Conservation (phyloP, 805 yeast species). For the Candida xiaguanensis region DNA sequence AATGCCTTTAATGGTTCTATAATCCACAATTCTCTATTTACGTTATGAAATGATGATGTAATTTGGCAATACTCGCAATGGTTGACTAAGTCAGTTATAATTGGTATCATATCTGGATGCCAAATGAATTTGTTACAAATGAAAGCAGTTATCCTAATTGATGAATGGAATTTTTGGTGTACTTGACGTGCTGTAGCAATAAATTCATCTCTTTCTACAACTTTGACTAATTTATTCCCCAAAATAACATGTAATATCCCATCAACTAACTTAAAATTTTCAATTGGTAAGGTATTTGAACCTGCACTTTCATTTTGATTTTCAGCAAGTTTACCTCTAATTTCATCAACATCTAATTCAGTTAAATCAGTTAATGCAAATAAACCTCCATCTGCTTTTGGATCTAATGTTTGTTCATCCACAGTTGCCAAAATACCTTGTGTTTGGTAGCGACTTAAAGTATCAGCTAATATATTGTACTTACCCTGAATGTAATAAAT, state of each 20-base stretch:
- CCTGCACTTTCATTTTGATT: background rate
- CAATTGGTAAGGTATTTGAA: background rate
- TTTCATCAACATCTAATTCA: background rate
- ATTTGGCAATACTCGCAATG: conserved; percentile 2
- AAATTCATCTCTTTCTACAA: background rate
- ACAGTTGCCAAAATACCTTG: background rate
- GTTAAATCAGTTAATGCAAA: background rate
- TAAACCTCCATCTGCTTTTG: background rate
- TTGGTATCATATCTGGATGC: background rate
- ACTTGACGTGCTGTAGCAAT: background rate
- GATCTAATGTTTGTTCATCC: background rate
- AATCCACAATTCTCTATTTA: background rate
- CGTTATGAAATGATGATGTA: background rate
- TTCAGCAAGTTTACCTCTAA: background rate
- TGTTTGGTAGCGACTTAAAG: background rate
- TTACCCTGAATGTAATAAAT: too few species aligned
- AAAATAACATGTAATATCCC: background rate
- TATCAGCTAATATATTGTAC: background rate
- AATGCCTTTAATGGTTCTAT: background rate
- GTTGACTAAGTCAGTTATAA: background rate
- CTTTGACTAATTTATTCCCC: background rate
- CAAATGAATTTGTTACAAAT: background rate
- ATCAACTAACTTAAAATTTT: background rate
- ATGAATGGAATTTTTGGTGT: background rate
- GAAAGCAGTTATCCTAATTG: background rate